A percentile compares a stretch with the other conserved stretches of the same genome.
Evolutionary conservation across 345 rosid genomes (phyloP).

Genomic region (Salix viminalis): DNA sequence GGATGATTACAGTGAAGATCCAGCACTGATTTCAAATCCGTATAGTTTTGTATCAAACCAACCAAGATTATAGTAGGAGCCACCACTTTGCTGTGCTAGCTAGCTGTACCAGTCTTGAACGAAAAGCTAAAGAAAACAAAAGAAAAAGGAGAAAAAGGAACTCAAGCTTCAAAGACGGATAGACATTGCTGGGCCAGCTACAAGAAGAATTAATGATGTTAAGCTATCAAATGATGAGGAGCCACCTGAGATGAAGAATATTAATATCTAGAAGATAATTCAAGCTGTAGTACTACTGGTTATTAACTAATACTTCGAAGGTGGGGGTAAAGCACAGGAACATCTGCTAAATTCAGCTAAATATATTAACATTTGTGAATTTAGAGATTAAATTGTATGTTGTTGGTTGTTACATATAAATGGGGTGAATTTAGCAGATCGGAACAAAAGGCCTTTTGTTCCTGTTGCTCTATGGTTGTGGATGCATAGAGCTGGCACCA

Average conservation of each 20-base stretch:
- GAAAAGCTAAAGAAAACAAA: constrained; percentile 36
- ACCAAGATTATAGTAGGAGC: constrained; percentile 24
- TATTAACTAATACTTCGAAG: neutral
- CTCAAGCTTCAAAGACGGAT: constrained; percentile 30
- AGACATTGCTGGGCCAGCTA: constrained; percentile 36
- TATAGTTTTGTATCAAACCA: neutral
- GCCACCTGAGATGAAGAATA: neutral
- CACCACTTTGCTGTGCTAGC: constrained; percentile 23
- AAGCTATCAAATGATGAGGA: constrained; percentile 42
- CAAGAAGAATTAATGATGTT: constrained; percentile 34
- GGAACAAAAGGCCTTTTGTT: constrained; percentile 29
- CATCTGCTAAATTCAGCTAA: constrained; percentile 52
- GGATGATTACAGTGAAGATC: neutral
- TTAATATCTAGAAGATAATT: neutral
- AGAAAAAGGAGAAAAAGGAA: constrained; percentile 11
- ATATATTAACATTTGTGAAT: neutral
- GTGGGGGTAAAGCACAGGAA: constrained; percentile 41
- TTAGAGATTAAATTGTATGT: constrained; percentile 1
- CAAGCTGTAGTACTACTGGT: neutral
- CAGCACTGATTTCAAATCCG: neutral
- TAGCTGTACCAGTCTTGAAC: constrained; percentile 34
- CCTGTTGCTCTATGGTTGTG: constrained; percentile 26
- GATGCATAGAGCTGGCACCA: constrained; percentile 1
- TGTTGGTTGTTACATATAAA: neutral
- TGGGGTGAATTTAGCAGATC: constrained; percentile 43